Conservation (phyloP, 2,329 filamentous ascomycete genomes). For the Trichoderma sp. region DNA sequence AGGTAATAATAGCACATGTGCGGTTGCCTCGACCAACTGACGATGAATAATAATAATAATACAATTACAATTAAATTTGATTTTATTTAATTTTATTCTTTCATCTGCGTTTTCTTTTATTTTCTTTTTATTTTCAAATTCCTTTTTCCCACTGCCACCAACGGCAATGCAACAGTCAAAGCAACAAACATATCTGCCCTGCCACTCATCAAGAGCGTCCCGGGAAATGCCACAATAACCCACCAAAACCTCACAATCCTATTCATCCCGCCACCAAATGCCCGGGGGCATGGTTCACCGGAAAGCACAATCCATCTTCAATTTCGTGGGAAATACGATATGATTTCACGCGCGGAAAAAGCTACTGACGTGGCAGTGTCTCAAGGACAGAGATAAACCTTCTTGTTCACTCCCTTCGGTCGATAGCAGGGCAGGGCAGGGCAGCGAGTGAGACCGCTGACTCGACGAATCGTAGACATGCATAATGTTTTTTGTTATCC, state of each 20-base stretch:
- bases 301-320: background rate
- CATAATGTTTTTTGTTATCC: background rate
- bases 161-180: background rate
- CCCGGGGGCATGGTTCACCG: background rate
- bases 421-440: background rate
- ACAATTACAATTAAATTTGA: background rate
- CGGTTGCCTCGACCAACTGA: background rate
- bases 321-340: background rate
- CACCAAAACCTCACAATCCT: background rate
- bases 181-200: background rate
- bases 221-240: background rate
- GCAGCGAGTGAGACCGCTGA: conserved; percentile 1
- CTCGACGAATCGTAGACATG: conserved; percentile 13
- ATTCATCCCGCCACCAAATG: conserved; percentile 3
- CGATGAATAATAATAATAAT: background rate
- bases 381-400: background rate
- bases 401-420: background rate
- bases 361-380: background rate
- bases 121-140: background rate
- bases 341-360: background rate
- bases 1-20: background rate
- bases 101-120: background rate
- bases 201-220: background rate
- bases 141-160: background rate
- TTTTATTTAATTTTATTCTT: background rate